A percentile compares a stretch with the other conserved stretches of the same genome.
Conservation (phyloP, 768 basidiomycete species). For the Russula sp. region DNA sequence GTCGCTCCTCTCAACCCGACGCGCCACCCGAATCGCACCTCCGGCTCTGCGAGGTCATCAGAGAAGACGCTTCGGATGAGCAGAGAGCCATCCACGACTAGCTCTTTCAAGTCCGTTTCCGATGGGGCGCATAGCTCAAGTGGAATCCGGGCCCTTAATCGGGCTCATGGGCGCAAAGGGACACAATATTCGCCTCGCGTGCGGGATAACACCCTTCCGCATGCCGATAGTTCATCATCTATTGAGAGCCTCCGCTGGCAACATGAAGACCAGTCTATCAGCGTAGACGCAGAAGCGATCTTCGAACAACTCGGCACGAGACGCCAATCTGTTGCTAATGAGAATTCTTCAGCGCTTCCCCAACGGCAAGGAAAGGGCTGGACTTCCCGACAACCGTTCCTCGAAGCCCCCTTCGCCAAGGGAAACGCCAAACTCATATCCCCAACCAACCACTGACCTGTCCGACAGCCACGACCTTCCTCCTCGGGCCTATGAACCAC, state of each 20-base stretch:
- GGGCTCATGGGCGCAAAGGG: constrained; percentile 32
- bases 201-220: constrained; percentile 20
- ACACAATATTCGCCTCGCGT: constrained; percentile 35
- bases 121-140: constrained; percentile 3
- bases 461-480: not conserved
- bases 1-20: not conserved
- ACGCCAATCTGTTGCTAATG: not conserved
- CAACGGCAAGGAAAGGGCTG: constrained; percentile 12
- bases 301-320: constrained; percentile 22
- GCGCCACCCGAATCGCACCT: not conserved
- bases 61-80: not conserved
- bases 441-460: not conserved
- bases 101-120: not conserved
- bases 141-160: constrained; percentile 14
- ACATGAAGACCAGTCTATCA: constrained; percentile 18
- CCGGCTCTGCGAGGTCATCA: not conserved
- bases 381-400: not conserved
- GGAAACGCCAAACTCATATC: not conserved
- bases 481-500: not conserved
- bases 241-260: constrained; percentile 29
- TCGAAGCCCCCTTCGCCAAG: not conserved
- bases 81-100: not conserved
- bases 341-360: not conserved
- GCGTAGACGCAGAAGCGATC: constrained; percentile 22
- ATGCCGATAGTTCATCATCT: constrained; percentile 21